Conservation (phyloP, 768 basidiomycete species). For the Hericium rajendrae region DNA sequence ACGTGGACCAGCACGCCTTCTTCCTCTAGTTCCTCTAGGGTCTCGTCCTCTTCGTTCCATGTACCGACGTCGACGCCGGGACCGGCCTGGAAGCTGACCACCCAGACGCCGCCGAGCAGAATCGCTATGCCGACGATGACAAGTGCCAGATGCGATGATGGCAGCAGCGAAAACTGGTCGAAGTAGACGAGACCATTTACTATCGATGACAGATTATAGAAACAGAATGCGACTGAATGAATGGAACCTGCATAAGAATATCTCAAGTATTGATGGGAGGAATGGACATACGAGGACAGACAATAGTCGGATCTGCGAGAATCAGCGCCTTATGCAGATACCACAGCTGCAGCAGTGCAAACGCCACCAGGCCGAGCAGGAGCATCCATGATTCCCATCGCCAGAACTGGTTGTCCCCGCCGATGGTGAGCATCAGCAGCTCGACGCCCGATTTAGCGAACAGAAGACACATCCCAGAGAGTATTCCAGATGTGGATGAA, state of each 20-base stretch:
- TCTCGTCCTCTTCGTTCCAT: slow-evolving; percentile 29
- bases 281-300: slow-evolving; percentile 73
- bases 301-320: slow-evolving; percentile 75
- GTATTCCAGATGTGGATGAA: slow-evolving; percentile 78
- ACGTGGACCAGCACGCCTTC: slow-evolving; percentile 1
- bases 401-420: slow-evolving; percentile 74
- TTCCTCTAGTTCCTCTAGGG: slow-evolving; percentile 2
- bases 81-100: slow-evolving; percentile 64
- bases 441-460: slow-evolving; percentile 94
- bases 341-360: slow-evolving; percentile 78
- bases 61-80: slow-evolving; percentile 28
- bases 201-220: slow-evolving; percentile 90
- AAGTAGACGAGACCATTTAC: slow-evolving; percentile 87
- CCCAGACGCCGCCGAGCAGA: slow-evolving; percentile 82
- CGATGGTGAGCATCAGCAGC: slow-evolving; percentile 67
- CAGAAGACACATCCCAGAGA: slow-evolving; percentile 87
- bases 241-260: neutral
- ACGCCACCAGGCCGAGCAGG: slow-evolving; percentile 56
- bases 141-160: slow-evolving; percentile 57
- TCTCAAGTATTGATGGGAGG: too few relatives aligned
- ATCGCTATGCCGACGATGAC: slow-evolving; percentile 70
- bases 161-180: slow-evolving; percentile 69
- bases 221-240: slow-evolving; percentile 77
- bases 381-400: slow-evolving; percentile 80
- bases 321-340: slow-evolving; percentile 74